Conservation (phyloP, 1,284 basidiomycete species). For the Rhodotorula sp. region DNA sequence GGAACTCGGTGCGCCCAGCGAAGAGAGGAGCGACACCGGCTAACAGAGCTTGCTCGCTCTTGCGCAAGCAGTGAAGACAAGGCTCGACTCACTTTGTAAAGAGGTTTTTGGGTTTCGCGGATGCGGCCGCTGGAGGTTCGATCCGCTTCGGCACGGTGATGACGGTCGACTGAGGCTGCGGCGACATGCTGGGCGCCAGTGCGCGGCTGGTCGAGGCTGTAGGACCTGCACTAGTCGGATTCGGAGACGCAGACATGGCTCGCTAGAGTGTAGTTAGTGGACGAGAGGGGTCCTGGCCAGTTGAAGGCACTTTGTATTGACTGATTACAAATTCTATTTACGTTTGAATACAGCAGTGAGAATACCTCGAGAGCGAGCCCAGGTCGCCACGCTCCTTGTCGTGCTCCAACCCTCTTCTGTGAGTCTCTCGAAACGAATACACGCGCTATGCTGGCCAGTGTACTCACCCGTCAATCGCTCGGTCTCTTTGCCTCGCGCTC, state of each 20-base stretch:
- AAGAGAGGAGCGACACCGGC: no score
- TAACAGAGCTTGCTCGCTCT: no score
- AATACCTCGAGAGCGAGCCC: not conserved
- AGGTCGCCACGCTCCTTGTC: not conserved
- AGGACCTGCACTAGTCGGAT: slow-evolving; percentile 1
- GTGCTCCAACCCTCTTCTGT: slow-evolving; percentile 2
- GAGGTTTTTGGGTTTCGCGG: slow-evolving; percentile 27
- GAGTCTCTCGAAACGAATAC: not conserved
- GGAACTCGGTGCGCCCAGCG: no score
- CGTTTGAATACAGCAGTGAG: no score
- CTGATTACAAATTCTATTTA: not conserved
- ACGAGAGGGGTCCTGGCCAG: not conserved
- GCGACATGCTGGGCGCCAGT: not conserved
- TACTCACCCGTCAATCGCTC: slow-evolving; percentile 9
- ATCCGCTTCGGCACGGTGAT: not conserved
- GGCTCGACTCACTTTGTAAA: slow-evolving; percentile 29
- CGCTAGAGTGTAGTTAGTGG: not conserved
- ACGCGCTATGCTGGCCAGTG: slow-evolving; percentile 7
- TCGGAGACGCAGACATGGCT: not conserved
- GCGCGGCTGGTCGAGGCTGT: not conserved
- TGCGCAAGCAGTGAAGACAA: no score
- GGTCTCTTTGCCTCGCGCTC: not conserved
- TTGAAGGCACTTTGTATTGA: not conserved
- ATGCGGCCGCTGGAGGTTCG: not conserved
- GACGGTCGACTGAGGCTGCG: not conserved